Evolutionary conservation across 208 protist species (phyloP).

Genomic region (Naegleria lovaniensis): DNA sequence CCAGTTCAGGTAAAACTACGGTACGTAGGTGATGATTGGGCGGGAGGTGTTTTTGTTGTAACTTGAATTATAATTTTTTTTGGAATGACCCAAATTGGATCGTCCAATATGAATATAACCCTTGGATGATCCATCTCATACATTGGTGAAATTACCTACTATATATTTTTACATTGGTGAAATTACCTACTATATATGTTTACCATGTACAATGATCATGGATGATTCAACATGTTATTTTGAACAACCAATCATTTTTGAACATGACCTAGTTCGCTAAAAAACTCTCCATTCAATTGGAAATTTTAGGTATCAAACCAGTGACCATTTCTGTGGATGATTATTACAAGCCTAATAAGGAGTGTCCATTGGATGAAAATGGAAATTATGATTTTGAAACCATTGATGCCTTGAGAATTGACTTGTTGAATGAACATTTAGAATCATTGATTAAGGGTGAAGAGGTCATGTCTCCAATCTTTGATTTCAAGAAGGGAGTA

Average conservation of each 20-base stretch:
- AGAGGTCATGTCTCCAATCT: slow-evolving; percentile 41
- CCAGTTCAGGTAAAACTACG: slow-evolving; percentile 52
- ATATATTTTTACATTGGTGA: no score
- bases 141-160: no score
- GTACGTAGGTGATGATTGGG: no score
- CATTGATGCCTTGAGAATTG: slow-evolving; percentile 47
- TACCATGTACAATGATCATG: no score
- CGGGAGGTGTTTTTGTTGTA: no score
- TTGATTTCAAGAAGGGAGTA: slow-evolving; percentile 45
- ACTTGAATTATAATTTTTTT: no score
- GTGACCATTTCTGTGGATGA: slow-evolving; percentile 46
- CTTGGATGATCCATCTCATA: no score
- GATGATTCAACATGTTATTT: no score
- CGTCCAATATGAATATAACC: no score
- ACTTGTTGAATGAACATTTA: slow-evolving; percentile 47
- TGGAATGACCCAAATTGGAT: no score
- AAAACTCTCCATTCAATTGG: slow-evolving; percentile 35
- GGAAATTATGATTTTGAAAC: slow-evolving; percentile 55
- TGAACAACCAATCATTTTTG: no score
- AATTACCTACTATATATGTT: no score
- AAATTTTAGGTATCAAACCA: slow-evolving; percentile 37
- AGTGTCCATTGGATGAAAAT: slow-evolving; percentile 39
- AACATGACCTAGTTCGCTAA: neutral
- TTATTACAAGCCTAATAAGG: slow-evolving; percentile 45
- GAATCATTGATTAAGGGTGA: slow-evolving; percentile 41